Base-by-base conservation (phyloP, 331 rosid genomes). In the Telfairia occidentalis region DNA sequence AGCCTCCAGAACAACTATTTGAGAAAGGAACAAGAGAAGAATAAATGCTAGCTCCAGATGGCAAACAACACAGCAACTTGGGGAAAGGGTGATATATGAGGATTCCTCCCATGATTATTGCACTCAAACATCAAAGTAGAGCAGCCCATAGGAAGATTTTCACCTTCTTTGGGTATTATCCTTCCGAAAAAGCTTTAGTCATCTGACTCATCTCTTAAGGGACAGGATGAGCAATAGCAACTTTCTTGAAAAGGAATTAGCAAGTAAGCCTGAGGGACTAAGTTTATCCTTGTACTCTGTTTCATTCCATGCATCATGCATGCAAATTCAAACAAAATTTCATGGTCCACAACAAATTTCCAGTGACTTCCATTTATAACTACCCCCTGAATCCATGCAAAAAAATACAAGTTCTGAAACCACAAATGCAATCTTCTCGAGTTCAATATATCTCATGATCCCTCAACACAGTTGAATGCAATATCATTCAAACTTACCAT, bases 341-440 rank as follows among this genome's bases (percentile, higher is more conserved):
- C 26, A 10, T n/a, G 26, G 58, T 19, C 42, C 18, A 1, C 26
- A 42, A 71, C 42, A 71, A 48, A 71, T 46, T 28, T 71, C 19
- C 28, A 48, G 35, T 46, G 10, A 5, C 49, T 64, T n/a, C 72
- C 42, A 29, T 45, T 28, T 43, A 46, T 10, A 45, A 45, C 37
- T 46, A 71, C n/a, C 29, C 46, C 54, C 43, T 71, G 59, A 71
- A 71, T 1, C 42, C 75, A 71, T 29, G 59, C 58, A 70, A 70
- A 49, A 49, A 18, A 71, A 26, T 9, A 48, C 59, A 29, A 28
- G 23, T 71, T 71, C 43, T 70, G 15, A 45, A 70, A 70, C 32
- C 8, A 24, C 24, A 45, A 28, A 48, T 71, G 74, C 28, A 48
- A 48, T 4, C 74, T 42, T 23, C 35, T 69, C 19, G 0, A 13